Percentiles rank a stretch among this genome's conserved stretches.
phyloP scores from a whole-genome alignment of 2,329 filamentous ascomycete genomes.

The Clarireedia monteithiana region DNA sequence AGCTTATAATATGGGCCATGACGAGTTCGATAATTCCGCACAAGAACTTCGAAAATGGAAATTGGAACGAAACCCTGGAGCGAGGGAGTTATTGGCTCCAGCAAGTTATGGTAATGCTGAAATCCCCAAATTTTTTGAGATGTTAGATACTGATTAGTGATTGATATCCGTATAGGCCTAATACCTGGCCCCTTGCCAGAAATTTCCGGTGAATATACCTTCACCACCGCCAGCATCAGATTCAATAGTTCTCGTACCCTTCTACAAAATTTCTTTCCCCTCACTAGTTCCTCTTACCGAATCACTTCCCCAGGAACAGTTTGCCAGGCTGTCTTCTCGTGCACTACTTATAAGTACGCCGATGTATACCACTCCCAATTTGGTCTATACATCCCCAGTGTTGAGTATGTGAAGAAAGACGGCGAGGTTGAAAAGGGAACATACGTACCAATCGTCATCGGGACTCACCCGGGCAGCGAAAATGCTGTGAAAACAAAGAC shows the following conservation, averaged over 20 bases:
- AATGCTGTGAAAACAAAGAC: too few species aligned
- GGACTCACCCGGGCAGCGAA: too few species aligned
- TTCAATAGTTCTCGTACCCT: slow-evolving; percentile 34
- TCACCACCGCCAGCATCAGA: slow-evolving; percentile 28
- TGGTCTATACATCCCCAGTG: background rate
- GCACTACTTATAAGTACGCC: slow-evolving; percentile 41
- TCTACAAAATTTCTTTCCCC: slow-evolving; percentile 33
- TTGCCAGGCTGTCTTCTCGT: slow-evolving; percentile 48
- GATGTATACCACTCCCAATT: background rate
- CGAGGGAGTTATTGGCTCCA: background rate
- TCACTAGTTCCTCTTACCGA: slow-evolving; percentile 14
- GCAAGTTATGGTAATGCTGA: slow-evolving; percentile 40
- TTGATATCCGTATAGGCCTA: slow-evolving; percentile 20
- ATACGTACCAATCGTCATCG: background rate
- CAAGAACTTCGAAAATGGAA: slow-evolving; percentile 38
- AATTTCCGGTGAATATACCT: background rate
- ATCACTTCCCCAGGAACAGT: slow-evolving; percentile 30
- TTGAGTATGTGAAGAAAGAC: background rate
- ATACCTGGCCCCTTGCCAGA: slow-evolving; percentile 5
- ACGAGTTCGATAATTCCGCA: slow-evolving; percentile 44
- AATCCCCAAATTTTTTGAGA: background rate
- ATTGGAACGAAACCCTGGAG: slow-evolving; percentile 30
- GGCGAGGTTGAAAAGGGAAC: background rate
- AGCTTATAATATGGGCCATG: slow-evolving; percentile 41
- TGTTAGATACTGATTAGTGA: slow-evolving; percentile 16